A percentile compares a stretch with the other conserved stretches of the same genome.
phyloP scores from a whole-genome alignment of 2,329 filamentous ascomycete species.

The Trichoderma sp. region DNA sequence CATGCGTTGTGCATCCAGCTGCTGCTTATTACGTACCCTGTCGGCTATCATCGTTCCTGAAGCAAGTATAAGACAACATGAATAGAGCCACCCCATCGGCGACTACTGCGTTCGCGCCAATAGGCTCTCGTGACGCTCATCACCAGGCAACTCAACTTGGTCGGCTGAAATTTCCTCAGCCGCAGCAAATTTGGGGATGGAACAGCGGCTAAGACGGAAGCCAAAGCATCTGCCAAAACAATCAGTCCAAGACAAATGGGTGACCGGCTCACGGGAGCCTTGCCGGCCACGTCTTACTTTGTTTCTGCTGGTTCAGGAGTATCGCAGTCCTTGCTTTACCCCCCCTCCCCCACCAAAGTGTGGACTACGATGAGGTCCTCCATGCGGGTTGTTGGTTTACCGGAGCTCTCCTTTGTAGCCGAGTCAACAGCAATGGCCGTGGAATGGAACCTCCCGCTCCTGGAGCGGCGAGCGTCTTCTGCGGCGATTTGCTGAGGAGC shows the following conservation, averaged over 20 bases:
- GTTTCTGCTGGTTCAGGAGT: not conserved
- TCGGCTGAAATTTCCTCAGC: not conserved
- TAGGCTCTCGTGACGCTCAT: not conserved
- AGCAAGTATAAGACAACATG: not conserved
- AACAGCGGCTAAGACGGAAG: not conserved
- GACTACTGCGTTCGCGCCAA: slow-evolving; percentile 4
- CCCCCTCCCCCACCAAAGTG: not conserved
- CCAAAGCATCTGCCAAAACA: not conserved
- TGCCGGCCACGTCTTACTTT: not conserved
- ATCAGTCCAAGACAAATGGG: not conserved
- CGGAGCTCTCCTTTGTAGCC: not conserved
- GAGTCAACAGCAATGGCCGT: not conserved
- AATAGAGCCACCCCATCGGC: not conserved
- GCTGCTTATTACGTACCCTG: not conserved
- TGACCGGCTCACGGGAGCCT: slow-evolving; percentile 7
- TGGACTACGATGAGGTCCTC: not conserved
- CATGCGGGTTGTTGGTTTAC: not conserved
- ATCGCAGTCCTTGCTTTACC: not conserved
- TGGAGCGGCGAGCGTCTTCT: not conserved
- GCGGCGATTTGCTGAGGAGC: not conserved
- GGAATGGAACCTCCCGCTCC: not conserved
- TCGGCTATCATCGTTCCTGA: not conserved
- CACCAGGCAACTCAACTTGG: not conserved
- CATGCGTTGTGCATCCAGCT: not conserved
- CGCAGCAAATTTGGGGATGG: not conserved